Base-by-base conservation (phyloP, 805 yeast species). In the Candida xiaguanensis region DNA sequence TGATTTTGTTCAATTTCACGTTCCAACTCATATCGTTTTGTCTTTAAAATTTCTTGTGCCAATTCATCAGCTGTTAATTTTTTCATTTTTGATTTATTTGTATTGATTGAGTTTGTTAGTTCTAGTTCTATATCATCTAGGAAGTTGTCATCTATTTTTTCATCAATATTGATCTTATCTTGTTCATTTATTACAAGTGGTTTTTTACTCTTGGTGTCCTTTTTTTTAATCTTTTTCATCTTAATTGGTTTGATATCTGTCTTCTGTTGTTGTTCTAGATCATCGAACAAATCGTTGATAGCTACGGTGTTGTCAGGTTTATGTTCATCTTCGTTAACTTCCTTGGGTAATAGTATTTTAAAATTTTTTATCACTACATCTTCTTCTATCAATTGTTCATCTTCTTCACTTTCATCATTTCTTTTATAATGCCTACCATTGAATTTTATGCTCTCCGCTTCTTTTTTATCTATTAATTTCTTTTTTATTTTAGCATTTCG, bases 21-120 rank as follows among this genome's bases (percentile, higher is more conserved):
- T 6, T 39, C 43, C 52, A 5, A 48, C 41, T 46, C 55, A 41
- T 34, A 47, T 30, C 49, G 43, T 38, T 40, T 47, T 45, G 43
- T 48, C 53, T 30, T 45, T 20, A 51, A 49, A 3, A 73, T 55
- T 34, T 70, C 69, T 8, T 47, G 42, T 1, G 71, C 75, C 2
- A 72, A 45, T 17, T 59, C 47, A 39, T 57, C 61, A 5, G 57
- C 55, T 3, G 53, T 55, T 48, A 50, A 23, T 15, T 42, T 52
- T 35, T 58, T 65, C 27, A 51, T 53, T 13, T 43, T 44, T 23
- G 59, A 43, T 33, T 69, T 43, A 23, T 49, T 54, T 24, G 39
- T 28, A 0, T 61, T 51, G 22, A 76, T 45, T 3, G 56, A 39
- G 0, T 43, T 39, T 28, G 66, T 65, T 9, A 72, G 53, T 29